Conservation (phyloP, 768 basidiomycete species). For the Serendipita sp. region DNA sequence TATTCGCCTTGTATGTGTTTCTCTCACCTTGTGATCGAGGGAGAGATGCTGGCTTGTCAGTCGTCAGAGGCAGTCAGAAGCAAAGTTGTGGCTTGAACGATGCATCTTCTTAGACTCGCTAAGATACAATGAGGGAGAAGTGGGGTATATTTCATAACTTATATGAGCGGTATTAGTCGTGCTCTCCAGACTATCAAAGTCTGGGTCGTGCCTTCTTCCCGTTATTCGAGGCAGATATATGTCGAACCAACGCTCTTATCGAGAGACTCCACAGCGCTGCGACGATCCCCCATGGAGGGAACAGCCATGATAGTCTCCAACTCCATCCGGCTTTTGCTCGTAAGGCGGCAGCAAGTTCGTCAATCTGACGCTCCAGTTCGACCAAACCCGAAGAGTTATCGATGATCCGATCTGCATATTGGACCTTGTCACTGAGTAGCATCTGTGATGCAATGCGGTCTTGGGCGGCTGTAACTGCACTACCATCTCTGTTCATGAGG, state of each 20-base stretch:
- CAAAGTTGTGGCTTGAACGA: too few species aligned
- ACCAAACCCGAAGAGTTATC: slow-evolving; percentile 71
- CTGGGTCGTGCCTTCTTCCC: too few species aligned
- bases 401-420: slow-evolving; percentile 72
- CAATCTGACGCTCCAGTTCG: slow-evolving; percentile 47
- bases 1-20: too few species aligned
- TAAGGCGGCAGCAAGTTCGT: slow-evolving; percentile 28
- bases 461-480: slow-evolving; percentile 48
- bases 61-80: too few species aligned
- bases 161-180: too few species aligned
- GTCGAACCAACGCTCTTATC: not conserved
- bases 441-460: slow-evolving; percentile 68
- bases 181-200: too few species aligned
- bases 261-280: slow-evolving; percentile 10
- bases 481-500: slow-evolving; percentile 59
- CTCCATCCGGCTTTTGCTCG: slow-evolving; percentile 24
- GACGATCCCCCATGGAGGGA: slow-evolving; percentile 28
- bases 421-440: slow-evolving; percentile 59
- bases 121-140: too few species aligned
- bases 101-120: too few species aligned
- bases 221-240: not conserved
- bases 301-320: slow-evolving; percentile 30
- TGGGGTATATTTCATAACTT: too few species aligned
- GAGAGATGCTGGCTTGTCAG: too few species aligned
- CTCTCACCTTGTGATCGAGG: too few species aligned